Base-by-base conservation (phyloP, 177 flowering plant species). In the Vitis hybrid region DNA sequence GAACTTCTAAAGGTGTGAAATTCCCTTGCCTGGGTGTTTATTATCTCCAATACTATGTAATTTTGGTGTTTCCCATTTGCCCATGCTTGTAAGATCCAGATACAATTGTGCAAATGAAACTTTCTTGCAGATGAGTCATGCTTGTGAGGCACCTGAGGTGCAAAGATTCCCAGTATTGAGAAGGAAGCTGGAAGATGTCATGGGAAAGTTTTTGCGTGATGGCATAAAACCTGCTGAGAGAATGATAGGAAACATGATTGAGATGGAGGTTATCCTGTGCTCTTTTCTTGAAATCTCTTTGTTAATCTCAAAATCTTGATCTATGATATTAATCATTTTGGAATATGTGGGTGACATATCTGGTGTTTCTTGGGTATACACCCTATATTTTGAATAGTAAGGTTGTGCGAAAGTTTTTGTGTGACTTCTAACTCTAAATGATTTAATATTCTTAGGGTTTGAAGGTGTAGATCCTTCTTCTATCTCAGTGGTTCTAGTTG, bases 1-100 rank as follows among this genome's bases (percentile, higher is more conserved):
- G 92, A 88, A 71, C 64, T 88, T 46, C 71, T 84, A 50, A 80
- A 85, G 89, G 92, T 88, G 67, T 32, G 18, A 17, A 64, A 62
- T 64, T 24, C 30, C 15, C 51, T 27, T 56, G 21, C 9, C 24
- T 18, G 11, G 32, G 30, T 11, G 50, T 15, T 62, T 57, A 19
- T 56, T 14, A 57, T 11, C 46, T 52, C 17, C 18, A 8, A 50
- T 56, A 15, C 51, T 62, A 3, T 61, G 50, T 40, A 61, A 40
- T n/a, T 50, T 50, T 11, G 18, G 3, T 61, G 14, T 27, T 2
- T 19, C 24, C 17, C 48, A 18, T 51, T 9, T 60, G 6, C 13
- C 6, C 18, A 17, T 40, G 46, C 46, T 40, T 40, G 19, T 19
- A 67, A 66, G 60, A 49, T 52, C 10, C 56, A 13, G n/a, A 17